phyloP scores from a whole-genome alignment of 2,329 filamentous ascomycete genomes.

The Trichophyton benhamiae region DNA sequence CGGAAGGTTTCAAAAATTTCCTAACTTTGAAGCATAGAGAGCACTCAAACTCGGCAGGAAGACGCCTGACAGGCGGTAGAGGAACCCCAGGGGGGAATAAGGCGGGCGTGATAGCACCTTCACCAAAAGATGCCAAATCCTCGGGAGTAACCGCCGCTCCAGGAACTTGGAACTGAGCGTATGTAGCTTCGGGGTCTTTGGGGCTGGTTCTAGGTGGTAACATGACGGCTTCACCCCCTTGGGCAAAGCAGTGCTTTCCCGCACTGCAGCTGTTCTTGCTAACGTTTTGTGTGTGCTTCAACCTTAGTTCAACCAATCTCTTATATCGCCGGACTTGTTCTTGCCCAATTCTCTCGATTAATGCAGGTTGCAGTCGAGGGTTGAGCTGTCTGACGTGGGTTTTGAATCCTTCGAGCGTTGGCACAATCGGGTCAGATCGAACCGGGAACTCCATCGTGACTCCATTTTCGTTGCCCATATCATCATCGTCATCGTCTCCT shows the following conservation, averaged over 20 bases:
- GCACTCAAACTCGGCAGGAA: constrained; percentile 85
- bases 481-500: constrained; percentile 52
- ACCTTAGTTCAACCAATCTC: constrained; percentile 54
- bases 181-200: constrained; percentile 46
- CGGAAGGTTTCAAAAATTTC: constrained; percentile 78
- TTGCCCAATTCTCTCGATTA: constrained; percentile 70
- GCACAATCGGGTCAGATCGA: constrained; percentile 54
- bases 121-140: constrained; percentile 52
- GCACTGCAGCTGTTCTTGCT: constrained; percentile 47
- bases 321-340: constrained; percentile 74
- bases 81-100: constrained; percentile 73
- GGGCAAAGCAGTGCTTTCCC: constrained; percentile 49
- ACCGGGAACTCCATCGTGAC: constrained; percentile 51
- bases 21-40: constrained; percentile 75
- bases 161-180: constrained; percentile 43
- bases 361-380: constrained; percentile 52
- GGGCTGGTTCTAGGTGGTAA: constrained; percentile 43
- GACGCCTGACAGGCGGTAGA: constrained; percentile 59
- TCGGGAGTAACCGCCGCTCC: constrained; percentile 48
- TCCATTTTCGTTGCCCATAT: constrained; percentile 45
- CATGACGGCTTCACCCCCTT: constrained; percentile 53
- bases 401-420: constrained; percentile 64
- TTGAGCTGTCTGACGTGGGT: constrained; percentile 62
- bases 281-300: constrained; percentile 56
- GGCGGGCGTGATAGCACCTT: constrained; percentile 57